phyloP scores from a whole-genome alignment of 352 stramenopile species.

The Pythium grandisporangium region DNA sequence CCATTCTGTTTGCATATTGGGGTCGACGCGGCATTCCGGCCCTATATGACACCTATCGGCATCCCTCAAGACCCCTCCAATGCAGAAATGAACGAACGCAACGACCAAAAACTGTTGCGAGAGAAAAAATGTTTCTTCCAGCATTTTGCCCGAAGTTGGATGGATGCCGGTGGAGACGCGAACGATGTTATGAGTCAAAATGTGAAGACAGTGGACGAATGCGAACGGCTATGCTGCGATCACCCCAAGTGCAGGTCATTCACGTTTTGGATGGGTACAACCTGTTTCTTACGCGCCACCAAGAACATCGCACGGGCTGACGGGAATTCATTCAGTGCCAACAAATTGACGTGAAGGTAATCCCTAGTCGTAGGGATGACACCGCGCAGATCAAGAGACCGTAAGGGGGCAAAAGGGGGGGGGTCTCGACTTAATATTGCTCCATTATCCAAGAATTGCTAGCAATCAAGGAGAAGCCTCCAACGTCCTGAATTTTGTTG shows the following conservation, averaged over 20 bases:
- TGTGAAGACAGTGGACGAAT: slow-evolving; percentile 48
- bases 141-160: slow-evolving; percentile 53
- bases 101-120: not conserved
- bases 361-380: no score
- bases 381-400: no score
- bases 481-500: no score
- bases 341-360: slow-evolving; percentile 17
- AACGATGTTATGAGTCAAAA: slow-evolving; percentile 55
- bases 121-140: slow-evolving; percentile 57
- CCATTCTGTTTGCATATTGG: slow-evolving; percentile 45
- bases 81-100: not conserved
- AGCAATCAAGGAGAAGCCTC: no score
- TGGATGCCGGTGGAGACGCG: slow-evolving; percentile 48
- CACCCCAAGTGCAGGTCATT: slow-evolving; percentile 53
- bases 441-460: no score
- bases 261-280: slow-evolving; percentile 56
- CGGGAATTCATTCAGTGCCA: slow-evolving; percentile 50
- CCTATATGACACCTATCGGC: slow-evolving; percentile 58
- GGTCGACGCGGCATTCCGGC: slow-evolving; percentile 20
- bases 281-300: slow-evolving; percentile 54
- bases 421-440: no score
- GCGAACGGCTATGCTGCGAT: slow-evolving; percentile 51
- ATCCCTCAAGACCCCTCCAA: not conserved
- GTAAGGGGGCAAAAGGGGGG: no score
- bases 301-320: slow-evolving; percentile 29